phyloP scores from a whole-genome alignment of 805 yeast genomes.

The Wickerhamomyces tratensis region DNA sequence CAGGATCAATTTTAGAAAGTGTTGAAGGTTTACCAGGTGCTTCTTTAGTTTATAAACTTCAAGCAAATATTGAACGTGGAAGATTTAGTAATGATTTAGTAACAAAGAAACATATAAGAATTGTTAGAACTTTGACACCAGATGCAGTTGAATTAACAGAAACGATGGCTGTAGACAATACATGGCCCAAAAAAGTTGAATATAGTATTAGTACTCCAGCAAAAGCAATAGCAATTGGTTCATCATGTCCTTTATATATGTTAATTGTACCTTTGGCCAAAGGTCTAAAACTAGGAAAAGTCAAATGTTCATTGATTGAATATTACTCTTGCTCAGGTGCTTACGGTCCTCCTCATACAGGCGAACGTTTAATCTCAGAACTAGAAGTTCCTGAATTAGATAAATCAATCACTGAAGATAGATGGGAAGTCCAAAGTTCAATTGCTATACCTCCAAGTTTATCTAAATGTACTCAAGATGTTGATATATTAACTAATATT shows the following conservation, averaged over 20 bases:
- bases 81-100: slow-evolving; percentile 57
- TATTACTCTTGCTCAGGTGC: slow-evolving; percentile 51
- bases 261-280: slow-evolving; percentile 71
- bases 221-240: slow-evolving; percentile 86
- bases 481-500: slow-evolving; percentile 55
- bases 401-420: slow-evolving; percentile 31
- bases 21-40: slow-evolving; percentile 86
- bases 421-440: slow-evolving; percentile 63
- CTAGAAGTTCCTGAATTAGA: slow-evolving; percentile 27
- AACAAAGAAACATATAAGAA: slow-evolving; percentile 64
- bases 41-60: slow-evolving; percentile 59
- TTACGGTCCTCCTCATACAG: slow-evolving; percentile 44
- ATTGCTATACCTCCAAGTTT: slow-evolving; percentile 66
- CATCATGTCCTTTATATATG: slow-evolving; percentile 59
- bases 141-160: slow-evolving; percentile 85
- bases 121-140: slow-evolving; percentile 78
- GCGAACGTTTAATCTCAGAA: slow-evolving; percentile 55
- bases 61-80: slow-evolving; percentile 77
- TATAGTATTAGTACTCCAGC: slow-evolving; percentile 81
- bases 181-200: slow-evolving; percentile 93
- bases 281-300: slow-evolving; percentile 70
- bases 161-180: slow-evolving; percentile 87
- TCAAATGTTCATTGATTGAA: slow-evolving; percentile 62
- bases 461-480: slow-evolving; percentile 78
- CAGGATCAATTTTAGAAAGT: slow-evolving; percentile 80